A percentile compares a stretch with the other conserved stretches of the same genome.
phyloP scores from a whole-genome alignment of 73 alveolate species.

The Paramecium primaurelia region DNA sequence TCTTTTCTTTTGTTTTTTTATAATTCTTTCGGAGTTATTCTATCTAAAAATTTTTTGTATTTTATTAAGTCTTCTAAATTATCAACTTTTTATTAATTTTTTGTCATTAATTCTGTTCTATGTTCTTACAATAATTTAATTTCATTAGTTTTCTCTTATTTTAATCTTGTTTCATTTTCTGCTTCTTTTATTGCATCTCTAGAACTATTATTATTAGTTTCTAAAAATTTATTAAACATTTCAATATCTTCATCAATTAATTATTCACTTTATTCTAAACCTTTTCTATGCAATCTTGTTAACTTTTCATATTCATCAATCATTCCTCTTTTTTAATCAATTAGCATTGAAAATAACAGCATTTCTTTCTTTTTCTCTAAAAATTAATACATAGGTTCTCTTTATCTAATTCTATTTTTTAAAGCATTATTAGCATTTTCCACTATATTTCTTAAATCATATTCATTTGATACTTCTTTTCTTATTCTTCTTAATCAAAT shows the following conservation, averaged over 20 bases:
- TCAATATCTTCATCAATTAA: constrained; percentile 55
- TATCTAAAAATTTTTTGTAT: constrained; percentile 47
- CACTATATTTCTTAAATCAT: constrained; percentile 34
- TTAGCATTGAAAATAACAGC: constrained; percentile 49
- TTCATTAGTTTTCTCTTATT: constrained; percentile 43
- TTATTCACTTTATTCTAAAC: constrained; percentile 47
- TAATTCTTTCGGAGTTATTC: constrained; percentile 50
- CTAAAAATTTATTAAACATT: constrained; percentile 37
- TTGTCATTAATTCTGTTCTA: constrained; percentile 38
- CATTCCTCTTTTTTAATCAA: constrained; percentile 44
- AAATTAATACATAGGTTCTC: constrained; percentile 57
- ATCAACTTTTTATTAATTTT: constrained; percentile 28
- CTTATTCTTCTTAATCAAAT: constrained; percentile 1
- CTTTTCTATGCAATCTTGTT: constrained; percentile 39
- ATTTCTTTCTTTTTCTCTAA: constrained; percentile 55
- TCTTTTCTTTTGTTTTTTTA: not conserved
- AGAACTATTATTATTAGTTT: constrained; percentile 42
- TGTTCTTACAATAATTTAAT: constrained; percentile 18
- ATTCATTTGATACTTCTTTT: not conserved
- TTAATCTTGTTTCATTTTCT: constrained; percentile 48
- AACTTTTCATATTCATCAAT: constrained; percentile 50
- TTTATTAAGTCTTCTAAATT: constrained; percentile 40
- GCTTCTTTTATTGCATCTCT: constrained; percentile 57
- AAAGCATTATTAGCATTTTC: constrained; percentile 51
- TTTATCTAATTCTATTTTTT: constrained; percentile 48